Conservation (phyloP, 2,329 filamentous ascomycete genomes). For the Amauroascus verrucosus region DNA sequence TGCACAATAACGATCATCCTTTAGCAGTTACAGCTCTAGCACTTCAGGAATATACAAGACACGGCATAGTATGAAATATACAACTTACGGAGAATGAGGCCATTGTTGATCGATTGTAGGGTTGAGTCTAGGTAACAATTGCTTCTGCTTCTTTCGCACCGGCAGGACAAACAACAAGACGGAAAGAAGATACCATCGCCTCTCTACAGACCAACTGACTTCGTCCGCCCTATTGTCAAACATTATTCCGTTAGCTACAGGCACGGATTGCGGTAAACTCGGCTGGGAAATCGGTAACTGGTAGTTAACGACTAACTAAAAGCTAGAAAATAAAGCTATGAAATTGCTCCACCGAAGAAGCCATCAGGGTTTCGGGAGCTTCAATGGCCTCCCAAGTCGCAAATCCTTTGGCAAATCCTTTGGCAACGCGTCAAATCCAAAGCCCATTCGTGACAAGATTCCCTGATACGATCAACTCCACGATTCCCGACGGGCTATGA, state of each 20-base stretch:
- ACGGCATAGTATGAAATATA: neutral
- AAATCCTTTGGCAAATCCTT: neutral
- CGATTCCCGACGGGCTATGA: neutral
- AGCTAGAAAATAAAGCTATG: neutral
- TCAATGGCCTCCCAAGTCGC: neutral
- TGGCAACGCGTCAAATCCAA: too few species aligned
- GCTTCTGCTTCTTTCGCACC: neutral
- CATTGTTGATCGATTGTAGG: neutral
- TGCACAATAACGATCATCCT: neutral
- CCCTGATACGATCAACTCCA: neutral
- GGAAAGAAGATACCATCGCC: neutral
- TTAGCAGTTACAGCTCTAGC: too few species aligned
- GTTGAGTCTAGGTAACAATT: neutral
- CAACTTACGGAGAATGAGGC: constrained; percentile 7
- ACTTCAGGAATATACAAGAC: too few species aligned
- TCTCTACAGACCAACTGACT: neutral
- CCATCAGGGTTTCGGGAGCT: neutral
- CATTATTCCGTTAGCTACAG: neutral
- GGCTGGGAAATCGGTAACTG: constrained; percentile 1
- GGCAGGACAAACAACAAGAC: neutral
- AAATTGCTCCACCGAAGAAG: neutral
- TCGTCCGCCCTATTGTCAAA: neutral
- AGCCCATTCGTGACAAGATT: neutral
- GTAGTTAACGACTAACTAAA: neutral
- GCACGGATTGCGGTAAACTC: neutral